Base-by-base conservation (phyloP, 2,329 filamentous ascomycete genomes). In the Colletotrichum sp. region DNA sequence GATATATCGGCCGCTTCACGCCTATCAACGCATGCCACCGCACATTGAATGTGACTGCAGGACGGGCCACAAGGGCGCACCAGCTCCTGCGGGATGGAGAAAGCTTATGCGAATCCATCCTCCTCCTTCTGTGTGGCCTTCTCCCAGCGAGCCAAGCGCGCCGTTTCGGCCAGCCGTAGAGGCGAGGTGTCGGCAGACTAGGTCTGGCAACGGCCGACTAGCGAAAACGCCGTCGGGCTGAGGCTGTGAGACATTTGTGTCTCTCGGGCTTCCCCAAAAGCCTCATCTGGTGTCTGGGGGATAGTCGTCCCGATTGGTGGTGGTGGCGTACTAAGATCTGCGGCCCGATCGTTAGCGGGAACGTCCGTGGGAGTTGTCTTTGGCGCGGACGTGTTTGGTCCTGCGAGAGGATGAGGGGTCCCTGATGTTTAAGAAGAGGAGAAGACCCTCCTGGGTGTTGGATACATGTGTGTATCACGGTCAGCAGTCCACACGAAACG, bases 201-300 rank as follows among this genome's bases (percentile, higher is more conserved):
- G 12, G 13, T 9, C 59, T 34, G 2, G 36, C 59, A 62, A 62
- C 59, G 59, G 28, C 28, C 28, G 59, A 21, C 59, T 62, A 62
- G 18, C 57, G 57, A 62, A 34, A 28, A n/a, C 28, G 57, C 18
- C 57, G 9, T 30, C 57, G 18, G 26, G 26, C 26, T 30, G 24
- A 32, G 26, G 15, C 26, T 30, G 59, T 34, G 36, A 36, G 30
- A 13, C 39, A 34, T 30, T 49, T 49, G 39, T 49, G 15, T 57
- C 57, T 70, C 49, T 15, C 71, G 71, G 71, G 15, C 71, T 63
- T 64, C 71, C 55, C 66, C 66, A 73, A 70, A 44, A 49, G 57
- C 71, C 16, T 39, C 15, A 16, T 18, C 28, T 30, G 32, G 26
- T 34, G 5, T 13, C 18, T 49, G 39, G 39, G 39, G 18, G 13